A percentile compares a stretch with the other conserved stretches of the same genome.
These are phyloP conservation scores for Aspergillus tubingensis DNA, from an alignment of 2,329 filamentous ascomycete genomes.

Conservation along the genomic window DNA sequence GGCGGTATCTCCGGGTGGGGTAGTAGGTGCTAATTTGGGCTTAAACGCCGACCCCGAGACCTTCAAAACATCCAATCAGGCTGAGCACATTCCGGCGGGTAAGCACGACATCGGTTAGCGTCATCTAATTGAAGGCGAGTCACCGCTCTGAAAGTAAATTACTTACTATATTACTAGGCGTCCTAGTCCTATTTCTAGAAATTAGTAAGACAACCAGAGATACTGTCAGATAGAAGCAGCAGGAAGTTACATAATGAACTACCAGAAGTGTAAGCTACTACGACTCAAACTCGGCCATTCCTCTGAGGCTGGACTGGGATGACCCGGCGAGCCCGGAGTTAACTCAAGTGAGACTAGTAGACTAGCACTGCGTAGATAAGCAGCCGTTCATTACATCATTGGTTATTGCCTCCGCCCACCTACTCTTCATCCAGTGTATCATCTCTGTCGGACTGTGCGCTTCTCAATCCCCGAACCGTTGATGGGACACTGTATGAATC, in stretches of 20 bases:
- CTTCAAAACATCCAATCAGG: not conserved
- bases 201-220: not conserved
- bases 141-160: not conserved
- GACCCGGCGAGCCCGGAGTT: too few species aligned
- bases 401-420: not conserved
- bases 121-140: not conserved
- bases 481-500: not conserved
- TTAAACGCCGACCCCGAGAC: not conserved
- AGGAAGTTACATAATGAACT: too few species aligned
- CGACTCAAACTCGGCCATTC: too few species aligned
- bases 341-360: too few species aligned
- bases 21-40: not conserved
- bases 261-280: too few species aligned
- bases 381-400: conserved; percentile 2
- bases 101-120: not conserved
- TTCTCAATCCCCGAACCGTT: not conserved
- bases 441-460: not conserved
- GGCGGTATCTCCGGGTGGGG: not conserved
- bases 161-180: too few species aligned
- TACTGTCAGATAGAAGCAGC: not conserved
- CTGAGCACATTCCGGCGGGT: not conserved
- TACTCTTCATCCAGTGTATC: not conserved
- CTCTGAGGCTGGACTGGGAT: too few species aligned
- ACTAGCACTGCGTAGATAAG: not conserved
- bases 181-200: not conserved